Percentiles rank a stretch among this genome's conserved stretches.
These are phyloP conservation scores for Besnoitia besnoiti DNA, from an alignment of 169 alveolate genomes.

Conservation along the genomic window DNA sequence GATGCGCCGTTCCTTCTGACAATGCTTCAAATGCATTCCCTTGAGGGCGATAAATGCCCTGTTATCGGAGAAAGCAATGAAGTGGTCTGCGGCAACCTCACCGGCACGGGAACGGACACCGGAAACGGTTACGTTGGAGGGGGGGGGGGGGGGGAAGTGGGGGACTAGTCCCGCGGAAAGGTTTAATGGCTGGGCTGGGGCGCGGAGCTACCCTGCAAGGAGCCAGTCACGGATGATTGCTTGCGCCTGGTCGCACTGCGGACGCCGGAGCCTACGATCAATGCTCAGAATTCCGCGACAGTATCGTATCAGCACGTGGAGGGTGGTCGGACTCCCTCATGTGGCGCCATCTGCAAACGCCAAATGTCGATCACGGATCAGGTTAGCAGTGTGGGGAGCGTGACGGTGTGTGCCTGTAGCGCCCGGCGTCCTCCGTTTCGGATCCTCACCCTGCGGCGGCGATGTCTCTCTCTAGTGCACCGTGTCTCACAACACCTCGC, in stretches of 20 bases:
- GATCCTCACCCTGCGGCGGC: too few species aligned
- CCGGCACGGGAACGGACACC: background rate
- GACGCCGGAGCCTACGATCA: background rate
- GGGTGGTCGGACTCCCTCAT: too few species aligned
- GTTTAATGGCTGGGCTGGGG: background rate
- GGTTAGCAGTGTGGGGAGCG: background rate
- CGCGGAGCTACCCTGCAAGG: background rate
- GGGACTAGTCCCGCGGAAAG: background rate
- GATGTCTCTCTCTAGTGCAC: too few species aligned
- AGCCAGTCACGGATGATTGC: background rate
- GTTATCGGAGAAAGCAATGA: background rate
- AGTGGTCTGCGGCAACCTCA: background rate
- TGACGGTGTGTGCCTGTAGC: background rate
- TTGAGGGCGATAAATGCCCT: background rate
- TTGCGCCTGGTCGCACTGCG: background rate
- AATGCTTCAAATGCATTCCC: background rate
- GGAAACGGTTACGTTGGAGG: background rate
- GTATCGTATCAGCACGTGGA: background rate
- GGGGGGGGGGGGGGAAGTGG: background rate
- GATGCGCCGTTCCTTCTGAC: background rate
- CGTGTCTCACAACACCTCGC: too few species aligned
- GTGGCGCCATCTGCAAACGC: background rate
- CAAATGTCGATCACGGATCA: background rate
- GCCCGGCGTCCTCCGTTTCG: too few species aligned
- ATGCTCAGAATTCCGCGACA: background rate